A percentile compares a stretch with the other conserved stretches of the same genome.
phyloP scores from a whole-genome alignment of 1,284 basidiomycete species.

The Heterobasidion occidentale region DNA sequence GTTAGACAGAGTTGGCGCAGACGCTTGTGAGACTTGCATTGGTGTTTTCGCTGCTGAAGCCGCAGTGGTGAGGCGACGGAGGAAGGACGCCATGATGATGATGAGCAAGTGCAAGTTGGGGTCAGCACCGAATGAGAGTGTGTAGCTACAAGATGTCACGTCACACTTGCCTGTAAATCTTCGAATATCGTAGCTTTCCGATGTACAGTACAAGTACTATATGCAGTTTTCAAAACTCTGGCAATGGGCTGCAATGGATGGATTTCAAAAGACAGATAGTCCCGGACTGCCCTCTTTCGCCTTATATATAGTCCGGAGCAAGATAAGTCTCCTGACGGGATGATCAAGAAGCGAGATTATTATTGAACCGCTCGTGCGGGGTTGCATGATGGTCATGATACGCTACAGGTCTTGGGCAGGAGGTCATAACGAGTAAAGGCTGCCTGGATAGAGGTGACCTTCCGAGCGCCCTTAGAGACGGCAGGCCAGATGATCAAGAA shows the following conservation, averaged over 20 bases:
- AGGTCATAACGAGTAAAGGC: no score
- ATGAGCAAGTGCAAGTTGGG: not conserved
- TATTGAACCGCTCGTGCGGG: not conserved
- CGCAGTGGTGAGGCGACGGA: not conserved
- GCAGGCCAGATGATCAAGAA: no score
- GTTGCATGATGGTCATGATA: not conserved
- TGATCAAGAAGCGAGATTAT: not conserved
- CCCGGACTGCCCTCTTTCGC: not conserved
- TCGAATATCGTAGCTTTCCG: not conserved
- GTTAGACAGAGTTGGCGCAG: no score
- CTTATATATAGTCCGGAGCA: not conserved
- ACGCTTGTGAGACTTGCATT: not conserved
- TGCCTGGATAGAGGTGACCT: no score
- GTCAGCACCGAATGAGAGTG: not conserved
- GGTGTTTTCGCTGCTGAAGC: not conserved
- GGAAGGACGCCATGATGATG: not conserved
- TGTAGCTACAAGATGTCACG: not conserved
- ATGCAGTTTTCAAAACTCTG: not conserved
- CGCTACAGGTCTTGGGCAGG: no score
- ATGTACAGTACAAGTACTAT: no score
- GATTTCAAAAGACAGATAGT: not conserved
- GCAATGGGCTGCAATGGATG: not conserved
- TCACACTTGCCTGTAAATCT: not conserved
- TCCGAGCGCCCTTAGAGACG: no score
- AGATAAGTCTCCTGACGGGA: not conserved